A percentile compares a stretch with the other conserved stretches of the same genome.
Conservation (phyloP, 306 rosid genomes). For the Potentilla sterilis region DNA sequence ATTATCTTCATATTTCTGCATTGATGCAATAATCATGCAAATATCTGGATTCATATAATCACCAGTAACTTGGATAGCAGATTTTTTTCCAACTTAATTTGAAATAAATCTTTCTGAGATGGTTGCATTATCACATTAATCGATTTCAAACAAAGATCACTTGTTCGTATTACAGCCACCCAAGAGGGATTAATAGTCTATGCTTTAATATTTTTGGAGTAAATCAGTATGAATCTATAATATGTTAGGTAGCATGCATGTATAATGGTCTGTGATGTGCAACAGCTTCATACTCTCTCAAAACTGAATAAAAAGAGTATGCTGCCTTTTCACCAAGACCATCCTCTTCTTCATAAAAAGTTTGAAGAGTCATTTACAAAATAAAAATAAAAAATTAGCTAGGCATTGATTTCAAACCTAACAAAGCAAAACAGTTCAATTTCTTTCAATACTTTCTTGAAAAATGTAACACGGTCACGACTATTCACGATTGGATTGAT, state of each 20-base stretch:
- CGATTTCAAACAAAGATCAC: neutral
- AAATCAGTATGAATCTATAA: neutral
- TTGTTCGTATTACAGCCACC: neutral
- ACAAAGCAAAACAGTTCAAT: slow-evolving; percentile 32
- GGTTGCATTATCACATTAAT: neutral
- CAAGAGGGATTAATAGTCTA: neutral
- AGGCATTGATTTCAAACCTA: slow-evolving; percentile 30
- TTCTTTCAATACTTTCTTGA: slow-evolving; percentile 37
- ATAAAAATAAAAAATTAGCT: neutral
- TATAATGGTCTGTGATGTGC: neutral
- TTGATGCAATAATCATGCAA: neutral
- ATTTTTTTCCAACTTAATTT: neutral
- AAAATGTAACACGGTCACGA: slow-evolving; percentile 54
- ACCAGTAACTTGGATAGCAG: neutral
- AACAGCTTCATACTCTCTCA: neutral
- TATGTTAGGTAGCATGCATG: neutral
- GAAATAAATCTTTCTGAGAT: neutral
- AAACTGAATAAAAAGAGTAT: neutral
- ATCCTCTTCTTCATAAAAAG: slow-evolving; percentile 4
- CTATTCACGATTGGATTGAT: slow-evolving; percentile 27
- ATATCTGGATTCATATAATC: neutral
- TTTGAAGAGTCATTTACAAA: neutral
- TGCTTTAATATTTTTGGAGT: neutral
- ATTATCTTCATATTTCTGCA: neutral
- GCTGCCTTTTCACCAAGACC: slow-evolving; percentile 6